A percentile compares a stretch with the other conserved stretches of the same genome.
Evolutionary conservation across 164 flowering plant genomes (phyloP).

Genomic region (Cinnamomum chago): DNA sequence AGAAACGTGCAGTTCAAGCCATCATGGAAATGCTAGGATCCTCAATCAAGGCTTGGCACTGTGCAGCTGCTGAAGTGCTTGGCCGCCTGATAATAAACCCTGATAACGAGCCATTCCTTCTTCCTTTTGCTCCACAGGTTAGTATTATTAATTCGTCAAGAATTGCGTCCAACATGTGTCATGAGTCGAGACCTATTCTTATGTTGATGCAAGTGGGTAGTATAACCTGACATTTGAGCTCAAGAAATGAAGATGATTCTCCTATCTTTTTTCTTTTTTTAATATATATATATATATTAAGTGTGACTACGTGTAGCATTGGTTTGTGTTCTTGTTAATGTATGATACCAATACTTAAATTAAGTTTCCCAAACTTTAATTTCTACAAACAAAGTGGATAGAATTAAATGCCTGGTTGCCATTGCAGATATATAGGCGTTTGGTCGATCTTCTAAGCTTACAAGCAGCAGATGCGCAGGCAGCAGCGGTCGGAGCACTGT

Average conservation of each 20-base stretch:
- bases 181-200: no score
- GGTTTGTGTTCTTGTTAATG: no score
- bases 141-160: not conserved
- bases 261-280: no score
- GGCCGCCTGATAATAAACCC: slow-evolving; percentile 94
- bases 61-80: slow-evolving; percentile 92
- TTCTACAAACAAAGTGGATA: not conserved
- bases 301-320: no score
- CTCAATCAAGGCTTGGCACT: slow-evolving; percentile 86
- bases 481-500: slow-evolving; percentile 93
- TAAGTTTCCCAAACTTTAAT: no score
- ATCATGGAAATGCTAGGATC: slow-evolving; percentile 84
- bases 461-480: slow-evolving; percentile 87
- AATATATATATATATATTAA: no score
- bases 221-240: no score
- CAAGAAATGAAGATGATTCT: no score
- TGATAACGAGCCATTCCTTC: slow-evolving; percentile 86
- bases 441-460: slow-evolving; percentile 82
- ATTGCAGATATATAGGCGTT: slow-evolving; percentile 76
- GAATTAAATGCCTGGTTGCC: slow-evolving; percentile 3
- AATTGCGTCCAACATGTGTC: no score
- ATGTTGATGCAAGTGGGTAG: no score
- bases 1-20: slow-evolving; percentile 88
- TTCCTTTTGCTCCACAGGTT: slow-evolving; percentile 88
- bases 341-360: no score